These are phyloP conservation scores for Oryza meyeriana DNA, from an alignment of 176 grass and related monocot species.

Conservation along the genomic window DNA sequence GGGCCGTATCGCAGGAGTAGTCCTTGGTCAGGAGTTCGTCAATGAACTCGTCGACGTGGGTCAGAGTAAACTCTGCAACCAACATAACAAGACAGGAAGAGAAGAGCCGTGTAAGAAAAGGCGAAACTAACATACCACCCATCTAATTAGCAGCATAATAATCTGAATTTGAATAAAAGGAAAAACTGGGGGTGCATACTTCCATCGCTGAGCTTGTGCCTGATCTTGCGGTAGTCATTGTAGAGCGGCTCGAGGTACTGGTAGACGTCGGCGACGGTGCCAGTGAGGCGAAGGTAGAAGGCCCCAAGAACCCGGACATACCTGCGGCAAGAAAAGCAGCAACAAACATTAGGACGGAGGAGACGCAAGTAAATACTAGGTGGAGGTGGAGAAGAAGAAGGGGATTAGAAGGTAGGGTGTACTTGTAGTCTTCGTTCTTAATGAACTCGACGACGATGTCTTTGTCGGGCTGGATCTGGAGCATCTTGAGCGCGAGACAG, in stretches of 20 bases:
- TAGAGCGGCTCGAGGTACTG: slow-evolving; percentile 94
- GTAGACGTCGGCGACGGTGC: slow-evolving; percentile 78
- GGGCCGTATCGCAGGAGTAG: slow-evolving; percentile 80
- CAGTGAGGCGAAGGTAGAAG: slow-evolving; percentile 79
- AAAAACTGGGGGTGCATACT: slow-evolving; percentile 36
- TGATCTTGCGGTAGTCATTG: slow-evolving; percentile 90
- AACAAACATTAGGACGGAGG: neutral
- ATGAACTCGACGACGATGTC: slow-evolving; percentile 99
- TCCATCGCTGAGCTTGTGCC: slow-evolving; percentile 71
- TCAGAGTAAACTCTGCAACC: slow-evolving; percentile 63
- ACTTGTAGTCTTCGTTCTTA: slow-evolving; percentile 99
- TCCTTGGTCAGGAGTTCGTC: slow-evolving; percentile 90
- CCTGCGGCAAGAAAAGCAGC: slow-evolving; percentile 35
- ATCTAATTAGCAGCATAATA: neutral
- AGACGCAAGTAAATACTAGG: neutral
- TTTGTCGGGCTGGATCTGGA: slow-evolving; percentile 98
- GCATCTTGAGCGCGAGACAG: slow-evolving; percentile 97
- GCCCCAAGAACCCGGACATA: slow-evolving; percentile 85
- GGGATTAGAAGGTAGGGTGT: neutral
- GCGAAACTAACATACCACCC: neutral
- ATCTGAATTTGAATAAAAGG: neutral
- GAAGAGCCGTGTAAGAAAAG: neutral
- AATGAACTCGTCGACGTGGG: slow-evolving; percentile 84
- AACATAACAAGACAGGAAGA: neutral
- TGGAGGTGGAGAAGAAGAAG: neutral